Base-by-base conservation (phyloP, 768 basidiomycete species). In the Rhizopogon vinicolor region DNA sequence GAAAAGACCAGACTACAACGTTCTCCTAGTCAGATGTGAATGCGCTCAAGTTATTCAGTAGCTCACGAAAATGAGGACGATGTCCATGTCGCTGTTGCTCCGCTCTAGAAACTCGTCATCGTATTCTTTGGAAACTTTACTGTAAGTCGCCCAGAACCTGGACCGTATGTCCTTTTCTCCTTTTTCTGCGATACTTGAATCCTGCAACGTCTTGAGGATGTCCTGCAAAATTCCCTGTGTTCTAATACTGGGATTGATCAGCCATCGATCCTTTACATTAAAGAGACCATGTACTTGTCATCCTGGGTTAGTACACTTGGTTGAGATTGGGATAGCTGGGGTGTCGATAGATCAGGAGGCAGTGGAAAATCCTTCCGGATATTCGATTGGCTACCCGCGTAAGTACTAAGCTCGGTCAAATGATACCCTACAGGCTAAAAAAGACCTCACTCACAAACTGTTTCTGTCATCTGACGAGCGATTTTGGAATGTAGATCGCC, bases 31-130 rank as follows among this genome's bases (percentile, higher is more conserved):
- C 25, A 22, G 49, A 65, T 65, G n/a, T n/a, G n/a, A n/a, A n/a
- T n/a, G n/a, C n/a, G n/a, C n/a, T n/a, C n/a, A n/a, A n/a, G n/a
- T n/a, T n/a, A n/a, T n/a, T n/a, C n/a, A n/a, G n/a, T n/a, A n/a
- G n/a, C n/a, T n/a, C n/a, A n/a, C n/a, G n/a, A n/a, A n/a, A 53
- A 65, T 56, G 7, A 65, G 51, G 12, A 63, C 50, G 19, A 61
- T 59, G 51, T 65, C 60, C 43, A 65, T 57, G 31, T 59, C 57
- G 25, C 57, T 55, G 22, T 56, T 59, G 49, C 55, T 58, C n/a
- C 57, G 54, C 8, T 65, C 59, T 7, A 62, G 18, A 10, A 63
- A 57, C 19, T 63, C 58, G 25, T 39, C 48, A 53, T 65, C 59
- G 25, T 61, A 57, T 37, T 57, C 55, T 16, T 54, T 51, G 12